Evolutionary conservation across 2,329 filamentous ascomycete species (phyloP).

Genomic region (Penicillium sp.): DNA sequence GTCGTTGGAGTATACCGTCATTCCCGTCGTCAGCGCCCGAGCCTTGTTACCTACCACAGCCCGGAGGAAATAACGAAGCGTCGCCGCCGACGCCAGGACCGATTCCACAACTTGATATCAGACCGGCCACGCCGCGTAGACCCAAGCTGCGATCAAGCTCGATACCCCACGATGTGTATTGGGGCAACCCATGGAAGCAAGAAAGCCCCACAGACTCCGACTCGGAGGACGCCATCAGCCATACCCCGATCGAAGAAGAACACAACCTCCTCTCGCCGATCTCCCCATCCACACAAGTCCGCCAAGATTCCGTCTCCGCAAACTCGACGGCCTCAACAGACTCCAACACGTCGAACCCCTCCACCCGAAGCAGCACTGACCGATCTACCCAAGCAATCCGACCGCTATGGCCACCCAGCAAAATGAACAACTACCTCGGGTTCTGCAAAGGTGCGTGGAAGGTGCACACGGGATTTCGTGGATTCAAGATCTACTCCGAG

Average conservation of each 20-base stretch:
- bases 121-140: neutral
- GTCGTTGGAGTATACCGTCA: neutral
- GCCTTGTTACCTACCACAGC: neutral
- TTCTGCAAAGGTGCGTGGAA: constrained; percentile 44
- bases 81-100: neutral
- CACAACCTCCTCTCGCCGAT: neutral
- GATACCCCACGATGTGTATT: neutral
- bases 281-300: neutral
- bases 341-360: constrained; percentile 5
- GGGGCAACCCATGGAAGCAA: neutral
- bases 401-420: constrained; percentile 26
- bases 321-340: constrained; percentile 9
- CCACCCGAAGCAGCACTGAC: constrained; percentile 2
- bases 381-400: neutral
- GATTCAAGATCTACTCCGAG: constrained; percentile 12
- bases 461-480: constrained; percentile 21
- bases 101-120: neutral
- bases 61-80: neutral
- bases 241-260: too few relatives aligned
- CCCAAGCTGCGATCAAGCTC: neutral
- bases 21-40: neutral
- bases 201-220: neutral
- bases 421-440: constrained; percentile 29
- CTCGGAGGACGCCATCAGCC: neutral
- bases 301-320: neutral